phyloP scores from a whole-genome alignment of 140 eudicot genomes.

The Anethum foeniculum region DNA sequence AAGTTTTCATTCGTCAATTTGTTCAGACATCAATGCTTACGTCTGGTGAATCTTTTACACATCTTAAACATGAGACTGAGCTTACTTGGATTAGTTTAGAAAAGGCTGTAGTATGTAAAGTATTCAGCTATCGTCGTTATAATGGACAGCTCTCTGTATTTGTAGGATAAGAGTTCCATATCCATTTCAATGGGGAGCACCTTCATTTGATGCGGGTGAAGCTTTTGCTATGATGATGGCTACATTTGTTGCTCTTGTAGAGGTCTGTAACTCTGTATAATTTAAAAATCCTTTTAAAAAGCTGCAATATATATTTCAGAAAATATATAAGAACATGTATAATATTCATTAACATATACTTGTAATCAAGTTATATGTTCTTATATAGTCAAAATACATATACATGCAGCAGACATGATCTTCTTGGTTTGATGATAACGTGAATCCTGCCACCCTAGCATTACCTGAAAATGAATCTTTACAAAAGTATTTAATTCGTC shows the following conservation, averaged over 20 bases:
- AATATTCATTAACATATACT: background rate
- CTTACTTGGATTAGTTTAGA: background rate
- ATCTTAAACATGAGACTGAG: background rate
- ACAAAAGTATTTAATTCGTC: background rate
- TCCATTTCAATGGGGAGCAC: conserved; percentile 96
- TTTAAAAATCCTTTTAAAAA: background rate
- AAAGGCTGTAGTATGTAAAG: background rate
- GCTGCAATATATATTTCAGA: background rate
- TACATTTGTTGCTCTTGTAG: conserved; percentile 81
- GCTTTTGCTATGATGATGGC: conserved; percentile 96
- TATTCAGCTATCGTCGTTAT: background rate
- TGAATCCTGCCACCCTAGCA: background rate
- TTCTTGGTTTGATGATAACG: background rate
- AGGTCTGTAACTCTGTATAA: conserved; percentile 58
- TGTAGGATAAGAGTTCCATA: conserved; percentile 83
- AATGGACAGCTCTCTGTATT: conserved; percentile 1
- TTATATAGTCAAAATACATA: background rate
- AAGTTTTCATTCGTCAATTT: background rate
- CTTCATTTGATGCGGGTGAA: conserved; percentile 90
- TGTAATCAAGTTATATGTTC: background rate
- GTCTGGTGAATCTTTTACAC: background rate
- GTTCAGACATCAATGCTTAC: background rate
- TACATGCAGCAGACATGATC: background rate
- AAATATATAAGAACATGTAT: background rate
- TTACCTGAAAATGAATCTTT: background rate